Conservation (phyloP, 2,329 filamentous ascomycete genomes). For the Lomentospora prolificans region DNA sequence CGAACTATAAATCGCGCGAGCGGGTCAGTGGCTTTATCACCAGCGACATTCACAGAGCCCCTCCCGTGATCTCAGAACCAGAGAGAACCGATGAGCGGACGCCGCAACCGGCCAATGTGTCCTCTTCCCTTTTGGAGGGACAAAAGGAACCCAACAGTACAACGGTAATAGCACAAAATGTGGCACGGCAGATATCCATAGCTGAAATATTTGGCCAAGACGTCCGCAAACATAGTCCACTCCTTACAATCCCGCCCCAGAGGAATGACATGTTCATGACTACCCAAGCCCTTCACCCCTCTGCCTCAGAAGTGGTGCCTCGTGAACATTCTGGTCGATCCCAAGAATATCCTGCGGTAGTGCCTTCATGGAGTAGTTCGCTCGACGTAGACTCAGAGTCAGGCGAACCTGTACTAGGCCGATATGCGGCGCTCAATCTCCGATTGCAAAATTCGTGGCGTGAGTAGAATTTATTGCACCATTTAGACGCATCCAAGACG, state of each 20-base stretch:
- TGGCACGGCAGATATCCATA: too few relatives aligned
- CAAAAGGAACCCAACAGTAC: neutral
- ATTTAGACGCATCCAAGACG: too few relatives aligned
- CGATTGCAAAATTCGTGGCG: conserved; percentile 29
- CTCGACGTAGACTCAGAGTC: neutral
- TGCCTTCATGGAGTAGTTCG: neutral
- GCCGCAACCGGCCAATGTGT: neutral
- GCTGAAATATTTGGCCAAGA: too few relatives aligned
- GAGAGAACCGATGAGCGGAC: neutral
- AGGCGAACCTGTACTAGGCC: neutral
- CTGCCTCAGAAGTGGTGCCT: neutral
- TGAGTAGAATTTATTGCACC: conserved; percentile 21
- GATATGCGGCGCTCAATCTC: conserved; percentile 12
- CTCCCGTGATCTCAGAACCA: neutral
- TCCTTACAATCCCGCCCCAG: too few relatives aligned
- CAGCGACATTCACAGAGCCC: neutral
- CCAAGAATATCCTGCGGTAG: neutral
- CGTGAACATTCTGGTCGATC: neutral
- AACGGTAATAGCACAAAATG: neutral
- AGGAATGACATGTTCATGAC: too few relatives aligned
- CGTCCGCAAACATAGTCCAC: too few relatives aligned
- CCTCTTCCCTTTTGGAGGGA: neutral
- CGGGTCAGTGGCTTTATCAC: neutral
- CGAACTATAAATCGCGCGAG: neutral
- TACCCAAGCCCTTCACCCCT: too few relatives aligned